phyloP scores from a whole-genome alignment of 768 basidiomycete genomes.

The Tylopilus felleus region DNA sequence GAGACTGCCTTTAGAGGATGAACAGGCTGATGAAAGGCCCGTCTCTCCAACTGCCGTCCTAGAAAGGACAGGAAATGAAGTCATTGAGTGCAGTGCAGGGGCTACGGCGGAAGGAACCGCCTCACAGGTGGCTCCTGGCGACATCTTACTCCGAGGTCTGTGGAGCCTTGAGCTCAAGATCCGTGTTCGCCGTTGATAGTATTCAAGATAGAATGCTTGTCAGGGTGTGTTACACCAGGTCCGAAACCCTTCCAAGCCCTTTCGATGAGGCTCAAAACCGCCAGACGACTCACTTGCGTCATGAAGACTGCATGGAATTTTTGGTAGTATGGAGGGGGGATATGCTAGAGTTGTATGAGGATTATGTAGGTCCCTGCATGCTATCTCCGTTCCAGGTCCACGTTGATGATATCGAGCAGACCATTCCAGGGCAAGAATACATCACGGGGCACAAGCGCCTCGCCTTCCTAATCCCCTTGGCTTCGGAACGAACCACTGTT shows the following conservation, averaged over 20 bases:
- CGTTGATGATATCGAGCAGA: conserved; percentile 35
- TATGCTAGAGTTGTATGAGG: conserved; percentile 78
- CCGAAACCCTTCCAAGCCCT: conserved; percentile 42
- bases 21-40: conserved; percentile 30
- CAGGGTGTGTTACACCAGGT: conserved; percentile 61
- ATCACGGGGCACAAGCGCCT: conserved; percentile 72
- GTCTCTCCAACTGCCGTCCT: conserved; percentile 67
- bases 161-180: background rate
- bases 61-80: conserved; percentile 50
- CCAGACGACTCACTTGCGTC: conserved; percentile 54
- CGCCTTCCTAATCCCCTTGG: conserved; percentile 73
- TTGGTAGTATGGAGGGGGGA: conserved; percentile 81
- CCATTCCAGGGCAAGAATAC: conserved; percentile 65
- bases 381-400: background rate
- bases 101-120: conserved; percentile 38
- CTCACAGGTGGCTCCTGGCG: conserved; percentile 36
- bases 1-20: conserved; percentile 1
- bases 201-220: conserved; percentile 86
- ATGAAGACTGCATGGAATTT: conserved; percentile 76
- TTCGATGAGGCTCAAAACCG: conserved; percentile 73
- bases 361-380: conserved; percentile 60
- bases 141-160: conserved; percentile 74
- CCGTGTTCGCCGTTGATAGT: conserved; percentile 14
- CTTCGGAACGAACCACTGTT: conserved; percentile 57
- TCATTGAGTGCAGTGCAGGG: conserved; percentile 63